phyloP scores from a whole-genome alignment of 1,139 yeast genomes.

The Yamadazyma triangularis region DNA sequence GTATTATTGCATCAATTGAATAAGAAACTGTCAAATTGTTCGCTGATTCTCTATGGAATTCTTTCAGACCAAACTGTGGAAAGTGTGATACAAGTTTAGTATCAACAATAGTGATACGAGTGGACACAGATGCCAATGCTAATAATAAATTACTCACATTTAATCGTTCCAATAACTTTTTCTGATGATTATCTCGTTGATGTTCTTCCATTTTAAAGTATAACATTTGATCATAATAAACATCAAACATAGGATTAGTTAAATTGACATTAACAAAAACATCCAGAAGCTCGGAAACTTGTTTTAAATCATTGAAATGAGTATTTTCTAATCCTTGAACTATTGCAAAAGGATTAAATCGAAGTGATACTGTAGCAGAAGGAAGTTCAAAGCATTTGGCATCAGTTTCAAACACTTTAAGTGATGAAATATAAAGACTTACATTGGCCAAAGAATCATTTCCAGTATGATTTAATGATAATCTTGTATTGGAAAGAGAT shows the following conservation, averaged over 20 bases:
- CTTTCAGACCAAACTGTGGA: slow-evolving; percentile 22
- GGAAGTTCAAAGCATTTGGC: slow-evolving; percentile 35
- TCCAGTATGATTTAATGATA: slow-evolving; percentile 8
- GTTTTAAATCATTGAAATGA: slow-evolving; percentile 5
- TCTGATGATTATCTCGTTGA: slow-evolving; percentile 1
- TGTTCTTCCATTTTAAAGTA: slow-evolving; percentile 5
- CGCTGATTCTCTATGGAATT: slow-evolving; percentile 26
- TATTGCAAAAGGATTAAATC: slow-evolving; percentile 17
- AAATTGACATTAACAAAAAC: slow-evolving; percentile 17
- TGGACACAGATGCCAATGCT: slow-evolving; percentile 17
- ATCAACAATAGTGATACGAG: slow-evolving; percentile 31
- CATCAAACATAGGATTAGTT: slow-evolving; percentile 31
- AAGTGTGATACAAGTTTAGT: slow-evolving; percentile 25
- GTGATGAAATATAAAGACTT: slow-evolving; percentile 14
- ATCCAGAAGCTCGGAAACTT: slow-evolving; percentile 11
- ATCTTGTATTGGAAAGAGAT: slow-evolving; percentile 10
- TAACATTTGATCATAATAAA: slow-evolving; percentile 35
- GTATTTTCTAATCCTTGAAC: slow-evolving; percentile 13
- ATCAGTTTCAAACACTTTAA: slow-evolving; percentile 25
- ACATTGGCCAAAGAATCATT: slow-evolving; percentile 7
- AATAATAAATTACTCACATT: slow-evolving; percentile 9
- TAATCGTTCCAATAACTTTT: slow-evolving; percentile 3
- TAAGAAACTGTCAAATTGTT: slow-evolving; percentile 24
- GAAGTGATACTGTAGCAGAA: slow-evolving; percentile 24
- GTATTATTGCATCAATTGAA: slow-evolving; percentile 22